Base-by-base conservation (phyloP, 179 eudicot species). In the Heliamphora pulchella region DNA sequence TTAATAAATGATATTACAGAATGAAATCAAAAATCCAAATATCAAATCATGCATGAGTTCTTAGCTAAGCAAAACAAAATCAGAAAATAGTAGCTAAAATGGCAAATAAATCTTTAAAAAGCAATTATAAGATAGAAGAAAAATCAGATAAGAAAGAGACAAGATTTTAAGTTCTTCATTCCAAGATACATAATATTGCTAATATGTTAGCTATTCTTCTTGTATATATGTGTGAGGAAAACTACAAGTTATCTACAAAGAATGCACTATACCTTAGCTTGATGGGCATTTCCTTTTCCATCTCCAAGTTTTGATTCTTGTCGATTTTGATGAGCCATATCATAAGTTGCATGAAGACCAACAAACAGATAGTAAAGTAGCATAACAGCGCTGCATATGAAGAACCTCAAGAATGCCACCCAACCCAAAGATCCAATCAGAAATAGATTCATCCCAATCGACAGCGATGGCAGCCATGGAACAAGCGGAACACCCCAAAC, bases 401-500 rank as follows among this genome's bases (percentile, higher is more conserved):
- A 83, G 84, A 95, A 95, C 87, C 98, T 84, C 76, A 85, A 59
- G 58, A 93, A 87, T 18, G 98, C 97, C 50, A 8, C 84, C 80
- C 82, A 76, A 13, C 98, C 98, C 82, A 95, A 81, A 1, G 98
- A 95, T 69, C 98, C 98, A 15, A 95, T 89, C n/a, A 95, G 83
- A 80, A 95, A 95, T 9, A 94, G 13, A 53, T 95, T 95, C 87
- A 89, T 88, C 31, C 50, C 86, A 76, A 95, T 91, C 3, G 98
- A 95, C 69, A 95, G 61, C 0, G 90, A 86, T 0, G 98, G 98
- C 71, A 95, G 50, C 98, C 93, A 92, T 2, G 98, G 98, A 62
- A 95, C 98, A 20, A 95, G 86, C 0, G 98, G 98, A 74, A 93
- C 98, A 5, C 94, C 95, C 98, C 98, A 95, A 2, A 91, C 80